Percentiles rank a stretch among this genome's conserved stretches.
These are phyloP conservation scores for Cercospora sp. DNA, from an alignment of 2,329 filamentous ascomycete genomes.

Conservation along the genomic window DNA sequence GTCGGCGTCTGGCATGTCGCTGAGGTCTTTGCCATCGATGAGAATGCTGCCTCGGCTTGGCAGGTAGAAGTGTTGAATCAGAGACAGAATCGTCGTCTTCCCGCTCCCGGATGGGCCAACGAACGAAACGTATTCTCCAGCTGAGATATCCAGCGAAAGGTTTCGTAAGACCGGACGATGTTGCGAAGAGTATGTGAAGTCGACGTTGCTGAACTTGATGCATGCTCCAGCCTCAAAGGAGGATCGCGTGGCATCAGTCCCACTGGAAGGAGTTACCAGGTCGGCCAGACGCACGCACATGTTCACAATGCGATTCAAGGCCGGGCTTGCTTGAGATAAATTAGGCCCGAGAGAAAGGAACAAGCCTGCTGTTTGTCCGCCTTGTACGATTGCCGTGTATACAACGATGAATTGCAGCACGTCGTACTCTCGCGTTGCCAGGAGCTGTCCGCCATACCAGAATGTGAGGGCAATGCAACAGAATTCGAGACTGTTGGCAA, in stretches of 20 bases:
- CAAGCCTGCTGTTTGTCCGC: conserved; percentile 70
- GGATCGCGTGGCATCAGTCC: too few relatives aligned
- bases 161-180: neutral
- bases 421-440: conserved; percentile 64
- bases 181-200: conserved; percentile 57
- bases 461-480: conserved; percentile 70
- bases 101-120: conserved; percentile 45
- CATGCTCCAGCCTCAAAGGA: neutral
- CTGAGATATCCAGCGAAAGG: neutral
- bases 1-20: conserved; percentile 37
- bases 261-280: too few relatives aligned
- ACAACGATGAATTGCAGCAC: conserved; percentile 72
- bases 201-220: conserved; percentile 54
- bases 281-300: conserved; percentile 35
- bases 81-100: conserved; percentile 43
- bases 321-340: conserved; percentile 63
- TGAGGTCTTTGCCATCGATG: conserved; percentile 47
- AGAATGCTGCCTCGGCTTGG: conserved; percentile 63
- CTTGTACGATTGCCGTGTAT: conserved; percentile 68
- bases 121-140: conserved; percentile 43
- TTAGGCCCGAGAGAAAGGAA: conserved; percentile 75
- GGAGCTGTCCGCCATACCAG: conserved; percentile 75
- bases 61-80: conserved; percentile 57
- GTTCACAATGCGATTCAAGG: conserved; percentile 58
- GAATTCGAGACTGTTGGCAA: conserved; percentile 57